A percentile compares a stretch with the other conserved stretches of the same genome.
Evolutionary conservation across 257 asterid species (phyloP).

Genomic region (Cinchona pubescens): DNA sequence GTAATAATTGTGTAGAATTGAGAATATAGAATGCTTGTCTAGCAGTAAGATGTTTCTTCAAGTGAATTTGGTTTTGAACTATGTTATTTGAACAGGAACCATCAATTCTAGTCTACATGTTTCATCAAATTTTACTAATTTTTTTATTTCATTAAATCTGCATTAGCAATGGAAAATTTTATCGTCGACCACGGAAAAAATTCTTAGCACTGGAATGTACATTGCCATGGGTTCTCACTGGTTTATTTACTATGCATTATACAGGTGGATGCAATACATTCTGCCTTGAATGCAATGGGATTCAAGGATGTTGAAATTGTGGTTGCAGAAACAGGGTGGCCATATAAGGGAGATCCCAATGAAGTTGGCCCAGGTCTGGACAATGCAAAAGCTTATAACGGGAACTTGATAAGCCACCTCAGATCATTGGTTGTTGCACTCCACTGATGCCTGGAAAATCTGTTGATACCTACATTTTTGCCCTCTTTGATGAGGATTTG

Average conservation of each 20-base stretch:
- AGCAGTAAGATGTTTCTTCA: neutral
- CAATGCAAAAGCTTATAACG: slow-evolving; percentile 83
- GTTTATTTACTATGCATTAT: slow-evolving; percentile 11
- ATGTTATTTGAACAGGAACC: neutral
- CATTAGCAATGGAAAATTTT: neutral
- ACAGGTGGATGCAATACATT: slow-evolving; percentile 83
- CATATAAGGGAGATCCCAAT: slow-evolving; percentile 84
- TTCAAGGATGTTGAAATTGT: slow-evolving; percentile 81
- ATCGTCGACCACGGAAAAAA: neutral
- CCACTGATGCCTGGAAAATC: slow-evolving; percentile 97
- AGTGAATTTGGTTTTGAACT: neutral
- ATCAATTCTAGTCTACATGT: neutral
- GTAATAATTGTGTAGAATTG: neutral
- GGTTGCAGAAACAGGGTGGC: slow-evolving; percentile 99
- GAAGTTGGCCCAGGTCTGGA: slow-evolving; percentile 81
- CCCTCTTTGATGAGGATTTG: slow-evolving; percentile 87
- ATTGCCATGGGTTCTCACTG: neutral
- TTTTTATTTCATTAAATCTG: neutral
- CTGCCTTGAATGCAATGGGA: slow-evolving; percentile 78
- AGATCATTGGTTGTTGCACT: slow-evolving; percentile 81
- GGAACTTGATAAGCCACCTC: slow-evolving; percentile 82
- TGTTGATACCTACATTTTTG: slow-evolving; percentile 84
- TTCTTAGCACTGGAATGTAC: too few species aligned
- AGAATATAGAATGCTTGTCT: neutral
- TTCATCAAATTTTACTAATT: neutral